phyloP scores from a whole-genome alignment of 306 rosid species.

The Prunus campanulata region DNA sequence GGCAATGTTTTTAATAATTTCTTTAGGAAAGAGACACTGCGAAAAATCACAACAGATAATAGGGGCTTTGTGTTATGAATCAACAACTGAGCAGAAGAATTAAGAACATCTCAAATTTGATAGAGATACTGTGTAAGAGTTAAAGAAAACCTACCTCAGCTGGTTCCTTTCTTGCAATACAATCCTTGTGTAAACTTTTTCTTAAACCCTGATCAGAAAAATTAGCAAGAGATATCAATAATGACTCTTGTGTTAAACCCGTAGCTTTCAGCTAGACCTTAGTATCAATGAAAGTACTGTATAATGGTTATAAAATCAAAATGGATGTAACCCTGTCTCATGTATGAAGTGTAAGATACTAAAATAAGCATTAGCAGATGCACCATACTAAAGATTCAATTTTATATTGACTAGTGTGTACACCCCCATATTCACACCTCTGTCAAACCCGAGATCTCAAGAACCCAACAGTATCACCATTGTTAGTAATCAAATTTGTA shows the following conservation, averaged over 20 bases:
- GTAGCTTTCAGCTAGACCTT: background rate
- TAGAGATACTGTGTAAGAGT: slow-evolving; percentile 1
- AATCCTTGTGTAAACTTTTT: slow-evolving; percentile 69
- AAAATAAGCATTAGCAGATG: background rate
- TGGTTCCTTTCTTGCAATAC: slow-evolving; percentile 61
- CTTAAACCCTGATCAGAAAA: slow-evolving; percentile 47
- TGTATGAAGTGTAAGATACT: background rate
- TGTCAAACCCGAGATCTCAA: background rate
- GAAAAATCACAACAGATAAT: slow-evolving; percentile 15
- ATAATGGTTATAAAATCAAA: background rate
- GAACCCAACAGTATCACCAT: background rate
- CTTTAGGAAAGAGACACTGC: slow-evolving; percentile 86
- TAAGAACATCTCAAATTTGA: slow-evolving; percentile 13
- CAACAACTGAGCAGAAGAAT: slow-evolving; percentile 12
- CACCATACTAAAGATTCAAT: background rate
- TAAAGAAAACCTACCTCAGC: slow-evolving; percentile 51
- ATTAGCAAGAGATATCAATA: slow-evolving; percentile 8
- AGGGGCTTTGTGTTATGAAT: background rate
- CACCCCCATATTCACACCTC: background rate
- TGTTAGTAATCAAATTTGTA: background rate
- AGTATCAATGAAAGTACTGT: background rate
- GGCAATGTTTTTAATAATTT: slow-evolving; percentile 52
- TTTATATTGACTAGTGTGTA: background rate
- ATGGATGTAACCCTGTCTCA: background rate
- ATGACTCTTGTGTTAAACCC: background rate